These are phyloP conservation scores for Lentinula edodes DNA, from an alignment of 768 basidiomycete species.

Conservation along the genomic window DNA sequence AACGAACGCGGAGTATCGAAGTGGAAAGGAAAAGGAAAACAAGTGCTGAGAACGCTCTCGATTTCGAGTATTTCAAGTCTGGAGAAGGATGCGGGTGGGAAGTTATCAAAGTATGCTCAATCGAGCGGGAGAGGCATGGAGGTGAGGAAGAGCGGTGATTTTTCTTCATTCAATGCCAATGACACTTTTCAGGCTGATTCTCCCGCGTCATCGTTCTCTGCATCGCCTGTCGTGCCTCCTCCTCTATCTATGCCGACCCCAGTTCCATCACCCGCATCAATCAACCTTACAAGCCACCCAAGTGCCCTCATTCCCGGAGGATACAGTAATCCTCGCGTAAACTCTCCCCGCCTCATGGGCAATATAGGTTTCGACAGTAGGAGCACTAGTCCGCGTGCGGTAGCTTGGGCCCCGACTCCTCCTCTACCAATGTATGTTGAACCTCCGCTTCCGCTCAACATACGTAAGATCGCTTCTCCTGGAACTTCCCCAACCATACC, in stretches of 20 bases:
- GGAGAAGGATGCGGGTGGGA: neutral
- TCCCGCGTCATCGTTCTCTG: constrained; percentile 4
- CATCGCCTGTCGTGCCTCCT: neutral
- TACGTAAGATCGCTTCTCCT: neutral
- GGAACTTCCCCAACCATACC: neutral
- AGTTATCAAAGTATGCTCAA: neutral
- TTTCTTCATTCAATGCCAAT: neutral
- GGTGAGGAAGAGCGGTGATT: neutral
- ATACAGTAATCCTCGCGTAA: neutral
- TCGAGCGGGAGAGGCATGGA: neutral
- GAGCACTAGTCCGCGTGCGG: neutral
- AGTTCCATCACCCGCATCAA: neutral
- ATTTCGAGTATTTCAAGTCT: neutral
- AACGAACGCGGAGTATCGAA: constrained; percentile 3
- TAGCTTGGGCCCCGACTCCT: neutral
- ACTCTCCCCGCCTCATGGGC: neutral
- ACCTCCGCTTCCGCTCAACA: neutral
- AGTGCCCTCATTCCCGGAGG: neutral
- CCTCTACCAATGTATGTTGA: neutral
- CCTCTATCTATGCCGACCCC: neutral
- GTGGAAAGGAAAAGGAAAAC: constrained; percentile 4
- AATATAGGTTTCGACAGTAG: neutral
- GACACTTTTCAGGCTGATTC: neutral
- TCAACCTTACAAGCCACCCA: neutral
- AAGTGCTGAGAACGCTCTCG: neutral